These are phyloP conservation scores for Zanthoxylum bungeanum DNA, from an alignment of 345 rosid genomes.

Conservation along the genomic window DNA sequence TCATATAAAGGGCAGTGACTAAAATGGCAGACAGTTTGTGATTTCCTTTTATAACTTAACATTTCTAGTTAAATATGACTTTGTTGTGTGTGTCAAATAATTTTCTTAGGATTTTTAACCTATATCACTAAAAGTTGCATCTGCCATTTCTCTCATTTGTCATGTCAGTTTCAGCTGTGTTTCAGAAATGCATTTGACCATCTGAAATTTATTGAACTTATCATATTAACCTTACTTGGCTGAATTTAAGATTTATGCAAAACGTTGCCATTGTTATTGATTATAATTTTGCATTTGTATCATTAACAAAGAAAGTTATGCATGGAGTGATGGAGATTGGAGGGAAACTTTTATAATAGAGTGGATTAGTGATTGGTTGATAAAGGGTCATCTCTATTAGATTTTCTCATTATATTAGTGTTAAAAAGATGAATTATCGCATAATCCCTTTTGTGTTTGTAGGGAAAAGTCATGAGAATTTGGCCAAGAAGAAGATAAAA, in stretches of 20 bases:
- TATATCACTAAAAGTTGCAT: slow-evolving; percentile 6
- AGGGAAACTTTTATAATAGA: slow-evolving; percentile 17
- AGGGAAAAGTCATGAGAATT: neutral
- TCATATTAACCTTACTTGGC: slow-evolving; percentile 6
- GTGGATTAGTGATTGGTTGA: slow-evolving; percentile 1
- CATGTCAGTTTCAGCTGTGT: slow-evolving; percentile 34
- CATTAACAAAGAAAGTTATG: neutral
- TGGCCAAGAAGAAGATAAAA: slow-evolving; percentile 7
- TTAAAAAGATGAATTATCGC: slow-evolving; percentile 18
- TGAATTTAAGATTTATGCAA: neutral
- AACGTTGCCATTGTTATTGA: slow-evolving; percentile 8
- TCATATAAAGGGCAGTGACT: neutral
- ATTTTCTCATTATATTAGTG: slow-evolving; percentile 20
- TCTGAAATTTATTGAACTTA: neutral
- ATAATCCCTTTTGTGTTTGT: neutral
- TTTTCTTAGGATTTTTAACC: too few species aligned
- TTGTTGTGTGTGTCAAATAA: neutral
- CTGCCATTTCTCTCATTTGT: slow-evolving; percentile 31
- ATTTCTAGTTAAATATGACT: neutral
- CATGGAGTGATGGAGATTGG: neutral
- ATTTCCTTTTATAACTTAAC: neutral
- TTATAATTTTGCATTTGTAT: slow-evolving; percentile 1
- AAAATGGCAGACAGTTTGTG: slow-evolving; percentile 18
- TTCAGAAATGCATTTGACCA: slow-evolving; percentile 10
- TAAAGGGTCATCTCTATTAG: slow-evolving; percentile 21